Conservation (phyloP, 768 basidiomycete genomes). For the Leccinum obscurum region DNA sequence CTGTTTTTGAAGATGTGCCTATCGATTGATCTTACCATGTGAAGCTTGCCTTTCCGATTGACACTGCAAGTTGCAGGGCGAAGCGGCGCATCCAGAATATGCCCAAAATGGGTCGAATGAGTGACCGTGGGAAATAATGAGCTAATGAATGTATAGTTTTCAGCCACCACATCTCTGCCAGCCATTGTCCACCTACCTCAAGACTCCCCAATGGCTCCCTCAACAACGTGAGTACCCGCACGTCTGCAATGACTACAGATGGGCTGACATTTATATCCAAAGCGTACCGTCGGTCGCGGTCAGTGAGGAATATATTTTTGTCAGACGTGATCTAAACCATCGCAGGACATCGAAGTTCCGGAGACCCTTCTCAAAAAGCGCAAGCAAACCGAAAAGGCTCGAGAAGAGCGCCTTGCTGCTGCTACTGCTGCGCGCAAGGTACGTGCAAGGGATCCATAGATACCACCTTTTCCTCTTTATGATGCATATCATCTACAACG, state of each 20-base stretch:
- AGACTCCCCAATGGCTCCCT: constrained; percentile 46
- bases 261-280: constrained; percentile 1
- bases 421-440: constrained; percentile 89
- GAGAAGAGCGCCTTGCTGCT: constrained; percentile 88
- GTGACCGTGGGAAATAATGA: constrained; percentile 26
- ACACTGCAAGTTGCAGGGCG: too few species aligned
- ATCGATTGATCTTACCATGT: neutral
- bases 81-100: too few species aligned
- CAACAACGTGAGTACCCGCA: constrained; percentile 49
- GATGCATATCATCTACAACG: constrained; percentile 79
- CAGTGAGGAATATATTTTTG: constrained; percentile 20
- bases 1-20: neutral
- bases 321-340: constrained; percentile 15
- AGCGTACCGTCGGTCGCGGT: constrained; percentile 53
- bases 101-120: neutral
- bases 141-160: constrained; percentile 38
- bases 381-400: constrained; percentile 95
- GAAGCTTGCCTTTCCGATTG: too few species aligned
- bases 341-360: constrained; percentile 91
- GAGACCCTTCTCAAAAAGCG: constrained; percentile 99
- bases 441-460: constrained; percentile 30
- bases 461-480: constrained; percentile 38
- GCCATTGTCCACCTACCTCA: constrained; percentile 34
- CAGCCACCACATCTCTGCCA: constrained; percentile 37
- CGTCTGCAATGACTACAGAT: neutral